These are phyloP conservation scores for Nymphaea thermarum DNA, from an alignment of 164 flowering plant species.

Conservation along the genomic window DNA sequence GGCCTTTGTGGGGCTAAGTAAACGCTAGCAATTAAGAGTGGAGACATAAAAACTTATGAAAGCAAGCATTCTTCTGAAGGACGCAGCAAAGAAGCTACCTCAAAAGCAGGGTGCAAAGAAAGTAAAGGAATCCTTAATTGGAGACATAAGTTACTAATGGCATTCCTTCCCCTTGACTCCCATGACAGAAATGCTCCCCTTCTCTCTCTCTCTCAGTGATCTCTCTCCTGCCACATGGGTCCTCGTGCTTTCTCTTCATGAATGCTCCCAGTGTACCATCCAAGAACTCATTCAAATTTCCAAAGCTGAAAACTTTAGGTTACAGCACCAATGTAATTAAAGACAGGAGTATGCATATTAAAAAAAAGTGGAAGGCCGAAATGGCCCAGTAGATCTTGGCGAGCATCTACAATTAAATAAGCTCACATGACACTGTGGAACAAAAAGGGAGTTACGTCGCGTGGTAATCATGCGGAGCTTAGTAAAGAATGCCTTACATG, in stretches of 20 bases:
- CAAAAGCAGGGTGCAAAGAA: background rate
- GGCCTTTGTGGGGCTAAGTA: too few relatives aligned
- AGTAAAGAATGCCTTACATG: background rate
- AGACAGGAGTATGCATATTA: background rate
- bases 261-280: background rate
- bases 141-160: background rate
- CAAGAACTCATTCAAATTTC: background rate
- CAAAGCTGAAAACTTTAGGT: background rate
- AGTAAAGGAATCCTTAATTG: background rate
- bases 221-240: background rate
- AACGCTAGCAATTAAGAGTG: too few relatives aligned
- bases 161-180: background rate
- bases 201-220: too few relatives aligned
- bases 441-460: background rate
- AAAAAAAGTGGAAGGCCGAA: background rate
- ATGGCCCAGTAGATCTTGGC: background rate
- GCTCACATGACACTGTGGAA: background rate
- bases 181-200: background rate
- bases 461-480: background rate
- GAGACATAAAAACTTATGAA: too few relatives aligned
- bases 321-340: background rate
- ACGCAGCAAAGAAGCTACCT: background rate
- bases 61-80: too few relatives aligned
- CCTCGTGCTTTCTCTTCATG: too few relatives aligned
- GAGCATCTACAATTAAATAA: background rate